Conservation (phyloP, 345 rosid species). For the Adansonia digitata region DNA sequence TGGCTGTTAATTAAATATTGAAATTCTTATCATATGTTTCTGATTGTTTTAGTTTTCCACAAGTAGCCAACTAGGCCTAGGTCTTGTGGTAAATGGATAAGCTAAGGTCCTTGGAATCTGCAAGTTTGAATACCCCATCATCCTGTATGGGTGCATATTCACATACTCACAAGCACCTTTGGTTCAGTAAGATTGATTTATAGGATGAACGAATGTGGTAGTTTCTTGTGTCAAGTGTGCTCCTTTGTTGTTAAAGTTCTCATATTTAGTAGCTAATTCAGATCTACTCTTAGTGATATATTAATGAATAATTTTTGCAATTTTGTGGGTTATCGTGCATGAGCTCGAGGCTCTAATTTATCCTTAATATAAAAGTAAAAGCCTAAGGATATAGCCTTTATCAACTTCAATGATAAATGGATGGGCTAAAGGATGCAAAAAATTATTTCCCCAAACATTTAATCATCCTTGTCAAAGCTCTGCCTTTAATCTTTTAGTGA, state of each 20-base stretch:
- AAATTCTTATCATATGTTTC: not conserved
- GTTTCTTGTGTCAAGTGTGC: not conserved
- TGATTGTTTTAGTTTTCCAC: not conserved
- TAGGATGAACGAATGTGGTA: not conserved
- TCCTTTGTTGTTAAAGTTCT: not conserved
- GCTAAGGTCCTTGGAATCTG: not conserved
- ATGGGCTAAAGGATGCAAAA: not conserved
- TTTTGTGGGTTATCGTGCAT: not conserved
- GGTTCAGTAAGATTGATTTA: not conserved
- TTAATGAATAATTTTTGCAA: not conserved
- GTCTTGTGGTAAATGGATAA: not conserved
- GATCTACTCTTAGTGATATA: not conserved
- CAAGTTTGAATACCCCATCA: not conserved
- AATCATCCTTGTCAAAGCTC: not conserved
- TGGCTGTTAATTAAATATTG: not conserved
- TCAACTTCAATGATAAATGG: constrained; percentile 10
- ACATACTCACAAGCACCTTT: not conserved
- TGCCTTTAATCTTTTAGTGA: not conserved
- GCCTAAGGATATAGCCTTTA: not conserved
- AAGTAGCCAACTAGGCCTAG: not conserved
- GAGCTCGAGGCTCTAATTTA: not conserved
- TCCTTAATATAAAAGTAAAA: not conserved
- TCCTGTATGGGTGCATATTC: not conserved
- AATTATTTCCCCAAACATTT: not conserved
- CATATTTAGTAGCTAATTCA: not conserved